Percentiles rank a stretch among this genome's conserved stretches.
Conservation (phyloP, 441 rosid species). For the Sinapis alba region DNA sequence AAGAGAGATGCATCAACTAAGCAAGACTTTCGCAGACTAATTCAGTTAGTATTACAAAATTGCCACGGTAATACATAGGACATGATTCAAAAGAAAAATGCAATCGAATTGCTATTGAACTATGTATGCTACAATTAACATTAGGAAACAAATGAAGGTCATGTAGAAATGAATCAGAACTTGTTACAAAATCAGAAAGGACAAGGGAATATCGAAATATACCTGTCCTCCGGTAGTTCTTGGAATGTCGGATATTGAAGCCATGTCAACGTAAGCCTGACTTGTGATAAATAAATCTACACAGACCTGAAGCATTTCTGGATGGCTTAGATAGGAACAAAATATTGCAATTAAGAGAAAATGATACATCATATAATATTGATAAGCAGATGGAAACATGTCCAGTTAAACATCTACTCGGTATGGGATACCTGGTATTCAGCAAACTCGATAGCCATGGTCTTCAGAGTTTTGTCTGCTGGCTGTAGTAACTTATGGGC, state of each 20-base stretch:
- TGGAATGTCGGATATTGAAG: conserved; percentile 87
- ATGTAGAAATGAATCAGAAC: neutral
- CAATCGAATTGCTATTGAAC: conserved; percentile 10
- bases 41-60: neutral
- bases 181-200: conserved; percentile 13
- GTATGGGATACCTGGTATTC: conserved; percentile 76
- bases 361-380: neutral
- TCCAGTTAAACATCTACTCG: neutral
- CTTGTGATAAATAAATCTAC: conserved; percentile 86
- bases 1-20: conserved; percentile 13
- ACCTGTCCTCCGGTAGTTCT: conserved; percentile 97
- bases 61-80: neutral
- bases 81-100: neutral
- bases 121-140: conserved; percentile 2
- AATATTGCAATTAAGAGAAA: neutral
- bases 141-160: neutral
- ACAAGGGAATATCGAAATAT: conserved; percentile 27
- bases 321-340: conserved; percentile 16
- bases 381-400: neutral
- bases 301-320: conserved; percentile 65
- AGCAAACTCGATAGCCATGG: conserved; percentile 95
- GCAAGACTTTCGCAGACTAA: neutral
- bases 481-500: conserved; percentile 90
- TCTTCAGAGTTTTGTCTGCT: conserved; percentile 81
- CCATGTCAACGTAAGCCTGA: conserved; percentile 84